These are phyloP conservation scores for Daldinia vernicosa DNA, from an alignment of 495 filamentous ascomycete species.

Conservation along the genomic window DNA sequence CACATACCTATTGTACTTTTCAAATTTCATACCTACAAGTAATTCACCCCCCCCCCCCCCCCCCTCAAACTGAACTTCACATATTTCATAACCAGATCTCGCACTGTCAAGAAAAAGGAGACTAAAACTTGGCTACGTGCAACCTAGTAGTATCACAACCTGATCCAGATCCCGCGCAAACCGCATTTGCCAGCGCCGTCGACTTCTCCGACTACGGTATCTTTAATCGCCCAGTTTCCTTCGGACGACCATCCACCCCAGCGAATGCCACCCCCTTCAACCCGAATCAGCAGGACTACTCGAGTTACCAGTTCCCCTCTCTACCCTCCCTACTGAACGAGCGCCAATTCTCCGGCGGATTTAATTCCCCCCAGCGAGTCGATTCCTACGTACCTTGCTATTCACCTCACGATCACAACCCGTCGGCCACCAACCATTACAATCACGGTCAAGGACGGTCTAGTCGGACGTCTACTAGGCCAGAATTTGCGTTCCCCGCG, in stretches of 20 bases:
- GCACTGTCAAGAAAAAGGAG: conserved; percentile 5
- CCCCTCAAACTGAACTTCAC: not conserved
- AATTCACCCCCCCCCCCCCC: not conserved
- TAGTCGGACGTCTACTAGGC: not conserved
- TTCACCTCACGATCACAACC: not conserved
- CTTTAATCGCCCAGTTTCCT: conserved; percentile 6
- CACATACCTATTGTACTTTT: not conserved
- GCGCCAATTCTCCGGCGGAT: not conserved
- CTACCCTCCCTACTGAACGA: conserved; percentile 12
- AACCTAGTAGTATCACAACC: conserved; percentile 29
- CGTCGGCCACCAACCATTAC: not conserved
- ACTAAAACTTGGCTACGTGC: conserved; percentile 24
- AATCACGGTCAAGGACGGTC: conserved; percentile 1
- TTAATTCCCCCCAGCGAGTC: not conserved
- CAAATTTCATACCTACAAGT: not conserved
- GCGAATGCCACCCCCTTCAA: not conserved
- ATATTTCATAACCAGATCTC: not conserved
- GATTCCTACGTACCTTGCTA: not conserved
- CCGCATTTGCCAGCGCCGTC: conserved; percentile 11
- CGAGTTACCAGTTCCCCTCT: conserved; percentile 15
- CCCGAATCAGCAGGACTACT: conserved; percentile 2
- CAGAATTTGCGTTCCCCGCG: conserved; percentile 1
- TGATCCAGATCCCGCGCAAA: conserved; percentile 19
- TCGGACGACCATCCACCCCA: not conserved
- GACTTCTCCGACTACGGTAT: conserved; percentile 10